phyloP scores from a whole-genome alignment of 2,329 filamentous ascomycete genomes.

The Huntiella abstrusa region DNA sequence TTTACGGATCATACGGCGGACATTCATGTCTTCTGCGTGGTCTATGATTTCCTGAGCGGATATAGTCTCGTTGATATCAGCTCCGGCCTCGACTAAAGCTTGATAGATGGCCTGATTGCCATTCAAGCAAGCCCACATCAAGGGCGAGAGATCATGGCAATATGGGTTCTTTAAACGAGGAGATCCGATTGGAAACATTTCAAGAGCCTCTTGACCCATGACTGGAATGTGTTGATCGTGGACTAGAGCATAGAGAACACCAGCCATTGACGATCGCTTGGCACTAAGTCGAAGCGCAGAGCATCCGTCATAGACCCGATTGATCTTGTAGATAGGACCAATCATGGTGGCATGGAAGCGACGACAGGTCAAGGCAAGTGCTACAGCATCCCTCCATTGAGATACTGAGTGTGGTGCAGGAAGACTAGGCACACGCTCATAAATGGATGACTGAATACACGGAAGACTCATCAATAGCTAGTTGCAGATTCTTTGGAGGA shows the following conservation, averaged over 20 bases:
- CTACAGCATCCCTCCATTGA: conserved; percentile 4
- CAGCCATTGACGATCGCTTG: conserved; percentile 2
- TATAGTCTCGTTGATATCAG: conserved; percentile 1
- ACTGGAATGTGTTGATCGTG: neutral
- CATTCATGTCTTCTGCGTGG: neutral
- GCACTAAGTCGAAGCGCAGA: conserved; percentile 7
- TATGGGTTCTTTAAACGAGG: neutral
- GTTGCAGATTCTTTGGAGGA: neutral
- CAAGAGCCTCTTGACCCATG: neutral
- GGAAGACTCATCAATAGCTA: neutral
- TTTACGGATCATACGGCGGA: conserved; percentile 1
- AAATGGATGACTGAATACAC: neutral
- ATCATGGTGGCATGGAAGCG: conserved; percentile 1
- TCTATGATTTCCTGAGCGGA: neutral
- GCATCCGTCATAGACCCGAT: conserved; percentile 5
- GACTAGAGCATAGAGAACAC: neutral
- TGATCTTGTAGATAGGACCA: conserved; percentile 5
- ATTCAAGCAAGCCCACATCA: conserved; percentile 8
- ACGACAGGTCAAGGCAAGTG: conserved; percentile 5
- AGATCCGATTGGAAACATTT: conserved; percentile 6
- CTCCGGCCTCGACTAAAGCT: neutral
- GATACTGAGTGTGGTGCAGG: neutral
- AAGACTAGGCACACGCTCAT: neutral
- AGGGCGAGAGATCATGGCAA: conserved; percentile 4
- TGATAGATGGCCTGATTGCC: neutral